phyloP scores from a whole-genome alignment of 768 basidiomycete genomes.

The Suillus sp. region DNA sequence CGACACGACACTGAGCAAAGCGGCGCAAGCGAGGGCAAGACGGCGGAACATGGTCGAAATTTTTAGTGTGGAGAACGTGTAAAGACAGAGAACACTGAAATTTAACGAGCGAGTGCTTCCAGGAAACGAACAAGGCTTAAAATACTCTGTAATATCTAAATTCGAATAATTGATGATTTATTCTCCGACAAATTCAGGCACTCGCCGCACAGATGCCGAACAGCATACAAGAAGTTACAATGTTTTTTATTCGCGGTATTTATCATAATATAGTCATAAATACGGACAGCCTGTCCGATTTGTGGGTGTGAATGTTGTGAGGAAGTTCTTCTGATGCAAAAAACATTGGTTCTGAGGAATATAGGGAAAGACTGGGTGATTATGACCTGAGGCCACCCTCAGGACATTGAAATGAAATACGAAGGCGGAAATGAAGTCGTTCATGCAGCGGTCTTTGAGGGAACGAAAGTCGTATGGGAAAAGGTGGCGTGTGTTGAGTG shows the following conservation, averaged over 20 bases:
- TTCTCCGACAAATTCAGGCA: slow-evolving; percentile 26
- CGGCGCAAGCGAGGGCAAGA: slow-evolving; percentile 38
- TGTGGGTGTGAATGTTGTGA: neutral
- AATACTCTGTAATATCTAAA: slow-evolving; percentile 10
- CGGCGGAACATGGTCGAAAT: slow-evolving; percentile 36
- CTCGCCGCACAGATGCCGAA: neutral
- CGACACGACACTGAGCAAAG: slow-evolving; percentile 40
- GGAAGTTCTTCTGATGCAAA: slow-evolving; percentile 10
- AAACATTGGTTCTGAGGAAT: neutral
- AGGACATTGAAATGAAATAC: slow-evolving; percentile 6
- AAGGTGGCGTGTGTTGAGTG: neutral
- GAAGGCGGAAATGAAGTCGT: slow-evolving; percentile 5
- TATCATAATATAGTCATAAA: slow-evolving; percentile 15
- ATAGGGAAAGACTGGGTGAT: neutral
- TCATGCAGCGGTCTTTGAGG: neutral
- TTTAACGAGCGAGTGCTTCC: slow-evolving; percentile 25
- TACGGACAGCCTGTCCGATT: slow-evolving; percentile 3
- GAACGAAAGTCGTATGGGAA: neutral
- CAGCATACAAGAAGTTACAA: neutral
- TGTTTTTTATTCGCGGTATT: neutral
- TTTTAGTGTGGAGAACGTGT: slow-evolving; percentile 3
- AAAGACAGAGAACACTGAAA: slow-evolving; percentile 20
- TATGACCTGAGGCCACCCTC: slow-evolving; percentile 5
- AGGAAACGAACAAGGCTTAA: slow-evolving; percentile 16
- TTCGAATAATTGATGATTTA: slow-evolving; percentile 18